phyloP scores from a whole-genome alignment of 2,329 filamentous ascomycete species.

The Cryoendolithus antarcticus region DNA sequence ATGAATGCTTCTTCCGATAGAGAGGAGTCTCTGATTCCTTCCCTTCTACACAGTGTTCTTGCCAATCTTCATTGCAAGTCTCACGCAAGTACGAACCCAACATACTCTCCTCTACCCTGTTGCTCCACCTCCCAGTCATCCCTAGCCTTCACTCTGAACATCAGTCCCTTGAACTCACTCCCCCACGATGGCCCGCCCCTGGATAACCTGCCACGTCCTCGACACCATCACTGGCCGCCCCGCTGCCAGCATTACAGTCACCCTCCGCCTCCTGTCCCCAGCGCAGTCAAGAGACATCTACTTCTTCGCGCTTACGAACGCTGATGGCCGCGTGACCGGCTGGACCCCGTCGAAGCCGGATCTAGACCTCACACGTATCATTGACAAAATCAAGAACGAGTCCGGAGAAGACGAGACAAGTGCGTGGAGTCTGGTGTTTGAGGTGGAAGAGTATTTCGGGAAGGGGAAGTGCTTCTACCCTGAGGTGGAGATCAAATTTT shows the following conservation, averaged over 20 bases:
- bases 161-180: too few relatives aligned
- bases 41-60: too few relatives aligned
- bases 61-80: too few relatives aligned
- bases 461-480: slow-evolving; percentile 45
- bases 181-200: slow-evolving; percentile 23
- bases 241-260: slow-evolving; percentile 53
- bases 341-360: slow-evolving; percentile 43
- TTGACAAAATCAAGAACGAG: slow-evolving; percentile 21
- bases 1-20: too few relatives aligned
- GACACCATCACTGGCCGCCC: slow-evolving; percentile 66
- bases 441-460: slow-evolving; percentile 61
- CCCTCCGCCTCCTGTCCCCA: slow-evolving; percentile 39
- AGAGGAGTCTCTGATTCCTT: too few relatives aligned
- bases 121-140: too few relatives aligned
- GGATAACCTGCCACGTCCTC: slow-evolving; percentile 78
- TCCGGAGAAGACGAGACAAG: slow-evolving; percentile 31
- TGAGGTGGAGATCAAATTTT: slow-evolving; percentile 44
- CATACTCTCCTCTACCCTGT: too few relatives aligned
- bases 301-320: slow-evolving; percentile 59
- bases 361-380: slow-evolving; percentile 25
- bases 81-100: too few relatives aligned
- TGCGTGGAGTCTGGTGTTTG: slow-evolving; percentile 59
- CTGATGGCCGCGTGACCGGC: slow-evolving; percentile 58
- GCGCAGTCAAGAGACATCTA: slow-evolving; percentile 25
- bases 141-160: too few relatives aligned